These are phyloP conservation scores for Scleromitrula shiraiana DNA, from an alignment of 2,329 filamentous ascomycete genomes.

Conservation along the genomic window DNA sequence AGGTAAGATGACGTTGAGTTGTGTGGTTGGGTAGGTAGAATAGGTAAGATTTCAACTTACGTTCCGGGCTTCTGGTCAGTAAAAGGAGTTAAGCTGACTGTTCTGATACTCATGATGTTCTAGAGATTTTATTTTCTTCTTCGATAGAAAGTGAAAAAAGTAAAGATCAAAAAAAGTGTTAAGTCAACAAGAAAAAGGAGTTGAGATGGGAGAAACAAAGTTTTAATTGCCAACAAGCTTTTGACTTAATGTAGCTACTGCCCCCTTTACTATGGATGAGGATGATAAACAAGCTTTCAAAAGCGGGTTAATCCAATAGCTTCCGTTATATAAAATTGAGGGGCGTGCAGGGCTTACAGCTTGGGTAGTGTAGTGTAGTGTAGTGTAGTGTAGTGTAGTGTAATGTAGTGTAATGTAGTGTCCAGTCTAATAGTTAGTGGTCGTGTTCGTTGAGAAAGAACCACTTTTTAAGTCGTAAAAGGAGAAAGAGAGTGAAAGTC, in stretches of 20 bases:
- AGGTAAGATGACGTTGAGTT: not conserved
- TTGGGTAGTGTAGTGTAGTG: too few species aligned
- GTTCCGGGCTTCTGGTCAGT: constrained; percentile 98
- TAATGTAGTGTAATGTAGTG: too few species aligned
- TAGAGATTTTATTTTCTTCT: not conserved
- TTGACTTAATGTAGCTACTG: not conserved
- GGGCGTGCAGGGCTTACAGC: too few species aligned
- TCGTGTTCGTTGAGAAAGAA: not conserved
- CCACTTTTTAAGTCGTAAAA: not conserved
- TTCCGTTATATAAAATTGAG: not conserved
- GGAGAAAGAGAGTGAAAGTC: not conserved
- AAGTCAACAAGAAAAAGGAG: not conserved
- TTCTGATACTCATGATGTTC: constrained; percentile 64
- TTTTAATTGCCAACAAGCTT: not conserved
- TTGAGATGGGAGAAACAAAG: not conserved
- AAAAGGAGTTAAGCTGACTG: constrained; percentile 77
- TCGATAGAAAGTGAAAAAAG: not conserved
- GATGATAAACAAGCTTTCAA: not conserved
- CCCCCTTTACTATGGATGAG: too few species aligned
- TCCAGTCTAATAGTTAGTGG: too few species aligned
- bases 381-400: too few species aligned
- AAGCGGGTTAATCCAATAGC: not conserved
- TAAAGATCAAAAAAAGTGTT: not conserved
- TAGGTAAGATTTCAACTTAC: constrained; percentile 62
- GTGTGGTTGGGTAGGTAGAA: constrained; percentile 16